Evolutionary conservation across 2,329 filamentous ascomycete genomes (phyloP).

Genomic region (Cladosporium sp.): DNA sequence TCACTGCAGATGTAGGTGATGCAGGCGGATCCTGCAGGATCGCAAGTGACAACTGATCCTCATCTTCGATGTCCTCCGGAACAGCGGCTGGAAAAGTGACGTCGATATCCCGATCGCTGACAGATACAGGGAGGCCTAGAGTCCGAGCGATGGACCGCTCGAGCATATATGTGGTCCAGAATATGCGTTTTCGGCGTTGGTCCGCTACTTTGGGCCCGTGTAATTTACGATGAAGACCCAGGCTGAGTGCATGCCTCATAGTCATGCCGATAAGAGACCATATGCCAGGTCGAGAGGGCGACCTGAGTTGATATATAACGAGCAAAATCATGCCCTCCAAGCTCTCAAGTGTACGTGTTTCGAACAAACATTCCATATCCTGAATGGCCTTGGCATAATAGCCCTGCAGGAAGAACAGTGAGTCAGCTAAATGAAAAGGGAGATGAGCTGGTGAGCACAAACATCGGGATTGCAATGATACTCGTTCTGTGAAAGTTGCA

Average conservation of each 20-base stretch:
- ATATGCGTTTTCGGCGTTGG: conserved; percentile 28
- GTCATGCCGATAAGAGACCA: conserved; percentile 39
- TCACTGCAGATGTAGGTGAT: conserved; percentile 24
- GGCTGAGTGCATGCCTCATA: conserved; percentile 35
- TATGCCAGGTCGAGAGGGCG: conserved; percentile 37
- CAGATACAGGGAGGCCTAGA: conserved; percentile 38
- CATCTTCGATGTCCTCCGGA: background rate
- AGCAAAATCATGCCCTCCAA: conserved; percentile 31
- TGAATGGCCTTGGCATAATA: background rate
- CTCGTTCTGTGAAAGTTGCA: conserved; percentile 4
- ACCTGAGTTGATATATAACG: conserved; percentile 37
- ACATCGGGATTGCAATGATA: conserved; percentile 2
- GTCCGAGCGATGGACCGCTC: conserved; percentile 38
- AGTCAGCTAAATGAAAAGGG: background rate
- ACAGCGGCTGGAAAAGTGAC: conserved; percentile 29
- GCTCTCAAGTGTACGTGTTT: background rate
- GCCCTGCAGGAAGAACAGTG: background rate
- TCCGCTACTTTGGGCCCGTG: background rate
- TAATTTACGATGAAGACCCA: conserved; percentile 34
- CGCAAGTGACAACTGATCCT: background rate
- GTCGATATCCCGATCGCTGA: conserved; percentile 32
- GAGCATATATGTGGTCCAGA: conserved; percentile 40
- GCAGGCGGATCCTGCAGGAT: background rate
- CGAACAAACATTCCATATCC: background rate
- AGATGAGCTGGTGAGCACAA: background rate